phyloP scores from a whole-genome alignment of 1,284 basidiomycete species.

The Cryptococcus floricola region DNA sequence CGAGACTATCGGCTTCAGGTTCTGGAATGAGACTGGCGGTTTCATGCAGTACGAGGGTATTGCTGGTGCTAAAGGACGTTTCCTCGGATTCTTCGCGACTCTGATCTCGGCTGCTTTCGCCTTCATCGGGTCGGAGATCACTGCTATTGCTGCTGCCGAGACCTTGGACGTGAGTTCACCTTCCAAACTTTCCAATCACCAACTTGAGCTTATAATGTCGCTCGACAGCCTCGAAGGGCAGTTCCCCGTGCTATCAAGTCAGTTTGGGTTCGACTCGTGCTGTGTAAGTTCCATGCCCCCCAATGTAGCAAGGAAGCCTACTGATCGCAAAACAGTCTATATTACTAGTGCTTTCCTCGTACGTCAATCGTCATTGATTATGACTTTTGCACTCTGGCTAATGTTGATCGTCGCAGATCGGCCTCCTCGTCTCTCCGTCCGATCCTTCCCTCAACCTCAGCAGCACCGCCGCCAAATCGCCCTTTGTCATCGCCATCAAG shows the following conservation, averaged over 20 bases:
- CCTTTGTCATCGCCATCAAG: slow-evolving; percentile 67
- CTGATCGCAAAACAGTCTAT: background rate
- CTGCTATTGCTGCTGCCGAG: slow-evolving; percentile 39
- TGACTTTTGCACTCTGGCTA: background rate
- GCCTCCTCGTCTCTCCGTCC: slow-evolving; percentile 66
- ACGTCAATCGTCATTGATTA: background rate
- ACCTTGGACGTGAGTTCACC: slow-evolving; percentile 3
- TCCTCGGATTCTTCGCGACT: slow-evolving; percentile 20
- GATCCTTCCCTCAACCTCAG: slow-evolving; percentile 57
- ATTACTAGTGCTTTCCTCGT: background rate
- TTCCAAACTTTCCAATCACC: too few species aligned
- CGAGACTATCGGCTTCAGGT: slow-evolving; percentile 1
- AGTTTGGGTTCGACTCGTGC: background rate
- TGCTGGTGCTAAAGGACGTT: background rate
- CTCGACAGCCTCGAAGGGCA: background rate
- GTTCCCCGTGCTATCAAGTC: slow-evolving; percentile 1
- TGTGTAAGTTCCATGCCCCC: background rate
- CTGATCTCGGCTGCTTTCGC: slow-evolving; percentile 33
- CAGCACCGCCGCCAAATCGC: slow-evolving; percentile 64
- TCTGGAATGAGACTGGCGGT: slow-evolving; percentile 8
- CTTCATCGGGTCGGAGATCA: slow-evolving; percentile 27
- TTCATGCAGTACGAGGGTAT: background rate
- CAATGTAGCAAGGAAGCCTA: too few species aligned
- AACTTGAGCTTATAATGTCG: background rate
- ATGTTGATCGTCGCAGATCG: slow-evolving; percentile 44